Evolutionary conservation across 140 eudicot genomes (phyloP).

Genomic region (Oenanthe javanica): DNA sequence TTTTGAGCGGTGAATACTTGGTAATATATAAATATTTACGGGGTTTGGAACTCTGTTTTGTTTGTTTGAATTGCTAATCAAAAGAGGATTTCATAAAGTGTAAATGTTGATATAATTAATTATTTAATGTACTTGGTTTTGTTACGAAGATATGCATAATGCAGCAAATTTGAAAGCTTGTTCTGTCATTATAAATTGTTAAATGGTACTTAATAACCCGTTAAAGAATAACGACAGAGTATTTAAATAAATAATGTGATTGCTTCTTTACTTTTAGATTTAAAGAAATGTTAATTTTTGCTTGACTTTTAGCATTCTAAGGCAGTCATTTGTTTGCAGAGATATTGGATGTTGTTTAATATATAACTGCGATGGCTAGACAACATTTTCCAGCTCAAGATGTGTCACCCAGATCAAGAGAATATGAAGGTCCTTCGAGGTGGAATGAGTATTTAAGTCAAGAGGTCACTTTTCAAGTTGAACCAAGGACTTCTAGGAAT

Average conservation of each 20-base stretch:
- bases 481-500: conserved; percentile 42
- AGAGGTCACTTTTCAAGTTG: conserved; percentile 47
- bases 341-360: conserved; percentile 9
- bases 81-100: neutral
- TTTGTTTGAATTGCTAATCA: neutral
- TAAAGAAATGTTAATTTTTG: neutral
- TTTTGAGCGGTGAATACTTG: neutral
- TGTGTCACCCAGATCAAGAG: conserved; percentile 62
- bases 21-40: neutral
- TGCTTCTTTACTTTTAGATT: neutral
- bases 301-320: neutral
- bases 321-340: conserved; percentile 6
- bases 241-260: neutral
- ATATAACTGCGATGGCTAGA: conserved; percentile 41
- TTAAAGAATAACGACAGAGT: neutral
- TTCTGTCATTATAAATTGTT: neutral
- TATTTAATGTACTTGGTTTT: neutral
- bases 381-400: conserved; percentile 54
- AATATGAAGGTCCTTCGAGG: conserved; percentile 78
- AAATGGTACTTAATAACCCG: neutral
- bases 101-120: neutral
- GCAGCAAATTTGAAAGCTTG: neutral
- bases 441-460: conserved; percentile 78
- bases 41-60: neutral
- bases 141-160: neutral